phyloP scores from a whole-genome alignment of 306 rosid species.

The Erythrophleum fordii region DNA sequence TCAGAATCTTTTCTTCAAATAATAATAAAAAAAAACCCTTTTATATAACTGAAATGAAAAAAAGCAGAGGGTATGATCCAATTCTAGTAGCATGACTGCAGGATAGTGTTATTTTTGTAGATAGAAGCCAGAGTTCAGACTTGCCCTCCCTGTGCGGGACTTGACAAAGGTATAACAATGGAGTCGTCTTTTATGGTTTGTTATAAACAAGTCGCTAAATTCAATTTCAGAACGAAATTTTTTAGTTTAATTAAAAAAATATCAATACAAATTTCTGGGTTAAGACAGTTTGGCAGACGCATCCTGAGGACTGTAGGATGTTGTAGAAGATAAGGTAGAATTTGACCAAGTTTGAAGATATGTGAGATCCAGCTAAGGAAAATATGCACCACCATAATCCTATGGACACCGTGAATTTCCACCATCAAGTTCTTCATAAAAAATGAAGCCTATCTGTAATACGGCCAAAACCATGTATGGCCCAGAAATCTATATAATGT shows the following conservation, averaged over 20 bases:
- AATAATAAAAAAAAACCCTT: neutral
- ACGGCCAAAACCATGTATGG: constrained; percentile 50
- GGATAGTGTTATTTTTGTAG: neutral
- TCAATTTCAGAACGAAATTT: constrained; percentile 17
- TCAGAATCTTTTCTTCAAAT: constrained; percentile 22
- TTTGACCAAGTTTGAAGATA: constrained; percentile 19
- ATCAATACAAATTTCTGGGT: neutral
- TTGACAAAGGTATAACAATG: neutral
- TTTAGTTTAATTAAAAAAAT: neutral
- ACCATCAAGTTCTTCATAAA: constrained; percentile 38
- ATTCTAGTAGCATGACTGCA: neutral
- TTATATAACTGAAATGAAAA: neutral
- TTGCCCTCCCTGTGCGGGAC: neutral
- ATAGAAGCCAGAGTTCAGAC: neutral
- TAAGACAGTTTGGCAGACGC: constrained; percentile 22
- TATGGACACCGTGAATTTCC: constrained; percentile 43
- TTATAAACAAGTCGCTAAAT: neutral
- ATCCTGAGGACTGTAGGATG: constrained; percentile 11
- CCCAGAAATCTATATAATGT: constrained; percentile 48
- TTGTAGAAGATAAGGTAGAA: constrained; percentile 29
- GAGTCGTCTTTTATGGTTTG: neutral
- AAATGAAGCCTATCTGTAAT: constrained; percentile 32
- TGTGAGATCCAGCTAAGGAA: constrained; percentile 61
- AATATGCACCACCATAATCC: constrained; percentile 42
- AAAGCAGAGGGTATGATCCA: neutral